These are phyloP conservation scores for Gautieria morchelliformis DNA, from an alignment of 768 basidiomycete species.

Conservation along the genomic window DNA sequence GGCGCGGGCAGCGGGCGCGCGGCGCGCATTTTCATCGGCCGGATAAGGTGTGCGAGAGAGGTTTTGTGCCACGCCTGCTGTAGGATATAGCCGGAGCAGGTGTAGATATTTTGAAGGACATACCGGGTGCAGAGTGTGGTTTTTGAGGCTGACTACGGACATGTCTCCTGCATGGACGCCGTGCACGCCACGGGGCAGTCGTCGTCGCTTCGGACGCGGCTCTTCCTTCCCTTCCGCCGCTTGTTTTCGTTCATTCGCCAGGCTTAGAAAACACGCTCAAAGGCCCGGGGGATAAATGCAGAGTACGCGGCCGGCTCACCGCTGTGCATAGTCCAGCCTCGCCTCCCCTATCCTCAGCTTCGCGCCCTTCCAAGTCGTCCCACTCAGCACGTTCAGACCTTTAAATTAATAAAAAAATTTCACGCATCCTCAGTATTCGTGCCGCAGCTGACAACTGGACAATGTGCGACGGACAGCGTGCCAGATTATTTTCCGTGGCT, in stretches of 20 bases:
- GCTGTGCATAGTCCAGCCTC: conserved; percentile 60
- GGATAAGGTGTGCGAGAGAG: conserved; percentile 51
- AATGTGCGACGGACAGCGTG: conserved; percentile 46
- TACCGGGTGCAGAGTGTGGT: conserved; percentile 32
- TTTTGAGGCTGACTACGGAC: conserved; percentile 51
- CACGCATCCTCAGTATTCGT: neutral
- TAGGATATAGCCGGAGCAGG: neutral
- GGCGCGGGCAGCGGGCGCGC: conserved; percentile 41
- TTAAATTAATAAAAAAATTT: no score
- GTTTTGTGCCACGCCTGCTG: conserved; percentile 60
- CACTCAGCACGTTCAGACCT: conserved; percentile 72
- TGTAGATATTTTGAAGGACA: neutral
- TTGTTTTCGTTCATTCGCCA: conserved; percentile 25
- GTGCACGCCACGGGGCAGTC: conserved; percentile 17
- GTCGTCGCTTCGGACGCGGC: conserved; percentile 23
- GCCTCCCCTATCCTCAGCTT: conserved; percentile 78
- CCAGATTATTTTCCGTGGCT: conserved; percentile 45
- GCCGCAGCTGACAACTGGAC: neutral
- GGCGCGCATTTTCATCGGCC: conserved; percentile 65
- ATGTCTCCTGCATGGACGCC: conserved; percentile 51
- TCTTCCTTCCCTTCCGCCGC: conserved; percentile 15
- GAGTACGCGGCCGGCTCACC: conserved; percentile 30
- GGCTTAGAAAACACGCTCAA: neutral
- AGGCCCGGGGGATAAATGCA: neutral
- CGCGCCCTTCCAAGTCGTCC: conserved; percentile 82